phyloP scores from a whole-genome alignment of 257 asterid genomes.

The Anisodus acutangulus region DNA sequence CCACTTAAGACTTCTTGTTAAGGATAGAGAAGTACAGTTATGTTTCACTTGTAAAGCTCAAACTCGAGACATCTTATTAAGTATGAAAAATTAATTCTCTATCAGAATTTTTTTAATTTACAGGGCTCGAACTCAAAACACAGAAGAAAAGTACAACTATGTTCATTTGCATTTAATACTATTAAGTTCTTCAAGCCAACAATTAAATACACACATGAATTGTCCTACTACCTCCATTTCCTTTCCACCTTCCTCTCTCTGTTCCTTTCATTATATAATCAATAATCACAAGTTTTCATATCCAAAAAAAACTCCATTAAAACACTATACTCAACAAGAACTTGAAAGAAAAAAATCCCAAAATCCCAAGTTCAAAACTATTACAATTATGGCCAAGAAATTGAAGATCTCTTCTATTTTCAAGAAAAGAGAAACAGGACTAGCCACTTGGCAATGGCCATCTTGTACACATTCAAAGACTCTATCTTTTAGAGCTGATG shows the following conservation, averaged over 20 bases:
- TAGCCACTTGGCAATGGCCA: constrained; percentile 30
- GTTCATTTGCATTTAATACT: constrained; percentile 8
- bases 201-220: constrained; percentile 32
- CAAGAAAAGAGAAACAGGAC: constrained; percentile 29
- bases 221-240: constrained; percentile 31
- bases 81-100: not conserved
- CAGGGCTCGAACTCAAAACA: not conserved
- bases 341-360: not conserved
- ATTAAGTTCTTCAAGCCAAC: not conserved
- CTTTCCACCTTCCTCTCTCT: constrained; percentile 26
- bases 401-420: constrained; percentile 30
- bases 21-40: too few relatives aligned
- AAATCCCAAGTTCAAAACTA: not conserved
- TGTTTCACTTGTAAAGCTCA: not conserved
- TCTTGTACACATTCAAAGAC: constrained; percentile 36
- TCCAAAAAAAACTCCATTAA: constrained; percentile 18
- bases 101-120: not conserved
- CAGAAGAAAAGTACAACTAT: not conserved
- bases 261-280: constrained; percentile 20
- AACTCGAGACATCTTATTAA: not conserved
- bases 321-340: constrained; percentile 12
- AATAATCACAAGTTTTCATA: not conserved
- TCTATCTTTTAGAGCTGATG: constrained; percentile 34
- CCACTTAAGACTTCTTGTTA: too few relatives aligned
- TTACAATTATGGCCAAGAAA: constrained; percentile 27